Conservation (phyloP, 129 eudicot species). For the Arctium minus region DNA sequence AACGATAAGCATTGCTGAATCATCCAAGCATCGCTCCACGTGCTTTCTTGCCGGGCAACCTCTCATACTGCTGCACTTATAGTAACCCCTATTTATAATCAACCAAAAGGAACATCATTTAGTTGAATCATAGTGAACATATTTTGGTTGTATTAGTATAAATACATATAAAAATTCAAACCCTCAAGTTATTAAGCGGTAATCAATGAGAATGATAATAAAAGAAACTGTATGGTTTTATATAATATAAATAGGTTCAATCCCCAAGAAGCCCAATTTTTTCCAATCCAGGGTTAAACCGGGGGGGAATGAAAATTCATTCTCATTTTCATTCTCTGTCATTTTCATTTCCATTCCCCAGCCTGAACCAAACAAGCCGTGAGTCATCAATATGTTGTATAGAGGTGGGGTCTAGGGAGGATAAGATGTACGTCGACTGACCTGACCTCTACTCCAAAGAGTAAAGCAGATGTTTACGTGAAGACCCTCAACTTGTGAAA, state of each 20-base stretch:
- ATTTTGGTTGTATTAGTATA: neutral
- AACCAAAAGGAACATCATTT: neutral
- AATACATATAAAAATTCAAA: neutral
- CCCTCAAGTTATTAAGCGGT: no score
- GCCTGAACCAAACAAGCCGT: no score
- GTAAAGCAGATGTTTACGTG: neutral
- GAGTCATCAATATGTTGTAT: no score
- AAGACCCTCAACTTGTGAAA: neutral
- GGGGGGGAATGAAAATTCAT: no score
- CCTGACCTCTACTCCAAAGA: neutral
- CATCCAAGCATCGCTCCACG: conserved; percentile 92
- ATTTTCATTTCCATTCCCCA: no score
- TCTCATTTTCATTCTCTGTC: no score
- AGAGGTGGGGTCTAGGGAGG: neutral
- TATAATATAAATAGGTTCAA: no score
- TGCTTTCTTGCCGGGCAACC: conserved; percentile 99
- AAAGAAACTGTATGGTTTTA: no score
- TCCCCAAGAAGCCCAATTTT: no score
- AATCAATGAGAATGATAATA: no score
- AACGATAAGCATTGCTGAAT: conserved; percentile 87
- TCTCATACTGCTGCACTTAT: conserved; percentile 97
- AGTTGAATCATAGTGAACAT: neutral
- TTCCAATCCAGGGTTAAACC: no score
- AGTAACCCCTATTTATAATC: conserved; percentile 81
- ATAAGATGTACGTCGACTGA: no score